These are phyloP conservation scores for Ceratocystis destructans DNA, from an alignment of 2,329 filamentous ascomycete genomes.

Conservation along the genomic window DNA sequence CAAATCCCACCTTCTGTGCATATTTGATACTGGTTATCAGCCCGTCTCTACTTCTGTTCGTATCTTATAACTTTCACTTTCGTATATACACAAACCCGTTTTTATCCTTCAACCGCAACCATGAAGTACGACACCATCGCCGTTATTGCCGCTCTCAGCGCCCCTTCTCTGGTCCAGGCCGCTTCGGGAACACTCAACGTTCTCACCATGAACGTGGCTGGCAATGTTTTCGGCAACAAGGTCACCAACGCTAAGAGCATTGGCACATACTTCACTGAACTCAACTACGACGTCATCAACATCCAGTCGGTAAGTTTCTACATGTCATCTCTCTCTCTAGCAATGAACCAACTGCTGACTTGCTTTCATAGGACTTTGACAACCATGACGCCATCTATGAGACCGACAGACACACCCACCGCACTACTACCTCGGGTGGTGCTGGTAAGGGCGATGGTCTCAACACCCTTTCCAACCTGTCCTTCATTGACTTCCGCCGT, in stretches of 20 bases:
- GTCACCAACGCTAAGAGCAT: constrained; percentile 42
- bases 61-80: neutral
- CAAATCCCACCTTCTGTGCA: neutral
- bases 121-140: constrained; percentile 17
- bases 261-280: constrained; percentile 41
- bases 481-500: constrained; percentile 42
- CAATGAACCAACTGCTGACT: constrained; percentile 2
- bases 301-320: constrained; percentile 41
- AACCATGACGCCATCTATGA: constrained; percentile 51
- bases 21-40: neutral
- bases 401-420: constrained; percentile 44
- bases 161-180: constrained; percentile 15
- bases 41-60: neutral
- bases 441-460: constrained; percentile 49
- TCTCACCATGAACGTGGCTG: constrained; percentile 46
- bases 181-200: constrained; percentile 33
- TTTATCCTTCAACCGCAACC: neutral
- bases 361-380: constrained; percentile 41
- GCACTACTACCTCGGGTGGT: constrained; percentile 52
- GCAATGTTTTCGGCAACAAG: constrained; percentile 49
- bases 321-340: neutral
- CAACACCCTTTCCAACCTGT: constrained; percentile 47
- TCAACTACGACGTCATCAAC: constrained; percentile 48
- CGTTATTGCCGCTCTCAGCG: constrained; percentile 11
- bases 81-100: neutral